Evolutionary conservation across 108 stramenopile genomes (phyloP).

Genomic region (Nannochloropsis gaditana): DNA sequence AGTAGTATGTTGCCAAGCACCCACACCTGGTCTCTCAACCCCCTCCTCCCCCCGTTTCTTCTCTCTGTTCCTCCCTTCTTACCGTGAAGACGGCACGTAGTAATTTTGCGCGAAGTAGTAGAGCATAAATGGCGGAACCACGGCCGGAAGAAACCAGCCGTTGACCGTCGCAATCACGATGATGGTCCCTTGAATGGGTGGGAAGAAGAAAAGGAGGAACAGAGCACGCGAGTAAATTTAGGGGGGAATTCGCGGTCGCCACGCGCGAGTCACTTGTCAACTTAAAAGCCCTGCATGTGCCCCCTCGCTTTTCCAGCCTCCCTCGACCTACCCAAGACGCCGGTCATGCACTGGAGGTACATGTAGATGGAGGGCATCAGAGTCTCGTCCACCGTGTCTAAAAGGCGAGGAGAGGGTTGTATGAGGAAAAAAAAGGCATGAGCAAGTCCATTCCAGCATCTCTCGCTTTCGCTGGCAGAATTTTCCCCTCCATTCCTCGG

Average conservation of each 20-base stretch:
- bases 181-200: constrained; percentile 26
- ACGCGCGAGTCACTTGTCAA: not conserved
- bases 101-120: constrained; percentile 71
- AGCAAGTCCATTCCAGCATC: too few species aligned
- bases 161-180: constrained; percentile 53
- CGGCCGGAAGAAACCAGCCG: not conserved
- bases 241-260: too few species aligned
- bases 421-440: not conserved
- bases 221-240: not conserved
- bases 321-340: constrained; percentile 64
- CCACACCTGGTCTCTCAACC: not conserved
- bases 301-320: constrained; percentile 8
- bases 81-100: constrained; percentile 62
- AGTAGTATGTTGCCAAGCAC: constrained; percentile 23
- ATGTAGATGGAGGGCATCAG: constrained; percentile 63
- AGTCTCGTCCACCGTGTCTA: constrained; percentile 73
- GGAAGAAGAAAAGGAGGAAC: not conserved
- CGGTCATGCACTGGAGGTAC: constrained; percentile 63
- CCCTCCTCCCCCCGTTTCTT: not conserved
- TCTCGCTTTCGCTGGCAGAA: too few species aligned
- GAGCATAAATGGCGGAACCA: not conserved
- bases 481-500: too few species aligned
- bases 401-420: not conserved
- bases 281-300: not conserved
- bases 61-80: not conserved